phyloP scores from a whole-genome alignment of 805 yeast species.

The Candida pseudofarinosa region DNA sequence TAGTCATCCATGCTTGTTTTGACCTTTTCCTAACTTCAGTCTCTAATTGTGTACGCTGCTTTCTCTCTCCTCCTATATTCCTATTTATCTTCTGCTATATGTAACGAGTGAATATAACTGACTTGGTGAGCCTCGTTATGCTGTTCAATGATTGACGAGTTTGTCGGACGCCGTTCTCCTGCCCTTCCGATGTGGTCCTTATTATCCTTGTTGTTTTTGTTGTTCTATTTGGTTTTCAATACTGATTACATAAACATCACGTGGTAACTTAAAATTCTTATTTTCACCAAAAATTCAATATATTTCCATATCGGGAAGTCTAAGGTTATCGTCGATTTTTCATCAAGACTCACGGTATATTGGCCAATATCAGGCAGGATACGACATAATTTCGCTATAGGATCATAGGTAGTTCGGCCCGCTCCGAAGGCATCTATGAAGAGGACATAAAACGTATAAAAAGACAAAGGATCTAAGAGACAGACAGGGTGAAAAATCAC shows the following conservation, averaged over 20 bases:
- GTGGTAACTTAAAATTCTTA: not conserved
- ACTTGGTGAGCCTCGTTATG: not conserved
- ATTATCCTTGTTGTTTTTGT: not conserved
- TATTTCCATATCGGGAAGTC: conserved; percentile 3
- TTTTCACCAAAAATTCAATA: not conserved
- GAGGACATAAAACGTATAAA: not conserved
- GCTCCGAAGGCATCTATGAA: not conserved
- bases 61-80: not conserved
- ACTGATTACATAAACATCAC: conserved; percentile 1
- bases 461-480: not conserved
- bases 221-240: conserved; percentile 3
- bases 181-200: not conserved
- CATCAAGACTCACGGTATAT: not conserved
- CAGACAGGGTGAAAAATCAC: not conserved
- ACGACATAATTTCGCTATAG: not conserved
- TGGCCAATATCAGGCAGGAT: not conserved
- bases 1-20: conserved; percentile 8
- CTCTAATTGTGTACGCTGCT: not conserved
- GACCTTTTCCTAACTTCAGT: not conserved
- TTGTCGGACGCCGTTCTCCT: not conserved
- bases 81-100: not conserved
- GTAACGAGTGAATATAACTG: conserved; percentile 2
- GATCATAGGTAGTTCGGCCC: not conserved
- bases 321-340: not conserved
- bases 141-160: not conserved